Evolutionary conservation across 2,329 filamentous ascomycete genomes (phyloP), one percentile per base, ranked within the genome.

Genomic region (Graphilbum fragrans): DNA sequence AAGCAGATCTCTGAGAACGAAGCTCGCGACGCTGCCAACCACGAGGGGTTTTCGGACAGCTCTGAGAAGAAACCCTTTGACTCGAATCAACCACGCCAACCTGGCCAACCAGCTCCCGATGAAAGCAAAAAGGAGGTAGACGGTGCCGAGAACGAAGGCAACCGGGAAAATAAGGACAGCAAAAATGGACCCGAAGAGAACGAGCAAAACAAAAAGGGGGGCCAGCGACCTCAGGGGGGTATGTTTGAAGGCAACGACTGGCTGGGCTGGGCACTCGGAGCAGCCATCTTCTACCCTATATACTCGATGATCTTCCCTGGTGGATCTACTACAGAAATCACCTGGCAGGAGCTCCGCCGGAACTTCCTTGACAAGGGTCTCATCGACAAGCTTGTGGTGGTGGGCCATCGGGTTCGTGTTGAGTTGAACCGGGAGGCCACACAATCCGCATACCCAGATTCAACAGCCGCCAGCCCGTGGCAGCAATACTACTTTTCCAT

Each of bases 301-400:
- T 59, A 64, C 39, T 57, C 58, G 40, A 62, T 62, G 48, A 50
- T 66, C 21, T 63, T 67, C 47, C 61, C 62, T 19, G 52, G 54
- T 38, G 65, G 69, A 48, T 62, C 63, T 29, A 56, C 56, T 11
- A 57, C 78, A 54, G 90, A 98, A 57, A 95, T 98, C 45, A 96
- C 92, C 42, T 98, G 87, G 86, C 88, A 98, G 63, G 92, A 98
- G 64, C 86, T 98, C 64, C 73, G 85, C 48, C 88, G 78, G 52
- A 92, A 86, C 25, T 96, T 94, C 69, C 70, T 98, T 46, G 87
- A 95, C 63, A 95, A 94, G 69, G 92, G 92, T 8, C 72, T 98
- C 20, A 88, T 98, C 18, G 85, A 95, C 64, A 95, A 88, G 66
- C 72, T 98, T 17, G 80, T 94, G 27, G 74, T 94, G 39, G 79